Conservation (phyloP, 495 filamentous ascomycete genomes). For the Talaromyces ruber region DNA sequence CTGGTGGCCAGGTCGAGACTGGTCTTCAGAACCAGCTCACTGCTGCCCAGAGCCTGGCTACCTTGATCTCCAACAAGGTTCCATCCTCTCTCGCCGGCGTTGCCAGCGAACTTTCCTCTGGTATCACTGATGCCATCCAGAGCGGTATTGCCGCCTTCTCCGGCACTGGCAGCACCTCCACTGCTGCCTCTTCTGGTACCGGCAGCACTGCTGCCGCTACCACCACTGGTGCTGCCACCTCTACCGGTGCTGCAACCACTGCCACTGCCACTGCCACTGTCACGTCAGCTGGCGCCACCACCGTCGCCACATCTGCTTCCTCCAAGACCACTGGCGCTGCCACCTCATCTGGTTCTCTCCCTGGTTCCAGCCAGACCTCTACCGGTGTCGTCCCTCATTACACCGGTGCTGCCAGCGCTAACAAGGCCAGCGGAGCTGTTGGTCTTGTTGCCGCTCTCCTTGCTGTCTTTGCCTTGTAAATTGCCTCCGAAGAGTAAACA, state of each 20-base stretch:
- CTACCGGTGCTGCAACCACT: neutral
- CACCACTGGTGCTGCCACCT: constrained; percentile 2
- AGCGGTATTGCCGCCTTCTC: constrained; percentile 18
- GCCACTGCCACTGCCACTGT: neutral
- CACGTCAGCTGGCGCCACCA: neutral
- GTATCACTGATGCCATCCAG: constrained; percentile 26
- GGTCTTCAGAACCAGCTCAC: constrained; percentile 19
- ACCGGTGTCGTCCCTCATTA: constrained; percentile 4
- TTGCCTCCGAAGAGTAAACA: neutral
- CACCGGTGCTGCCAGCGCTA: constrained; percentile 24
- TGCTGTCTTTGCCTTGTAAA: constrained; percentile 21
- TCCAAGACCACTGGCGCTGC: constrained; percentile 12
- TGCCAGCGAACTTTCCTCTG: constrained; percentile 18
- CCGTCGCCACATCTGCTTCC: neutral
- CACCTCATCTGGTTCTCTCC: constrained; percentile 6
- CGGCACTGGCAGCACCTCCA: constrained; percentile 4
- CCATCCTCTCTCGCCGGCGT: constrained; percentile 16
- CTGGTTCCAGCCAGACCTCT: constrained; percentile 7
- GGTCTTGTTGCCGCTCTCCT: constrained; percentile 19
- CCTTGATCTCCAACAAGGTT: constrained; percentile 24
- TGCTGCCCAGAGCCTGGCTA: constrained; percentile 24
- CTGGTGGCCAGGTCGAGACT: constrained; percentile 17
- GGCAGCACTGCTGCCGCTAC: neutral
- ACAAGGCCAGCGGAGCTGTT: constrained; percentile 15
- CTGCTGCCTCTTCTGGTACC: constrained; percentile 4